These are phyloP conservation scores for Globisporangium ultimum DNA, from an alignment of 352 stramenopile genomes.

Conservation along the genomic window DNA sequence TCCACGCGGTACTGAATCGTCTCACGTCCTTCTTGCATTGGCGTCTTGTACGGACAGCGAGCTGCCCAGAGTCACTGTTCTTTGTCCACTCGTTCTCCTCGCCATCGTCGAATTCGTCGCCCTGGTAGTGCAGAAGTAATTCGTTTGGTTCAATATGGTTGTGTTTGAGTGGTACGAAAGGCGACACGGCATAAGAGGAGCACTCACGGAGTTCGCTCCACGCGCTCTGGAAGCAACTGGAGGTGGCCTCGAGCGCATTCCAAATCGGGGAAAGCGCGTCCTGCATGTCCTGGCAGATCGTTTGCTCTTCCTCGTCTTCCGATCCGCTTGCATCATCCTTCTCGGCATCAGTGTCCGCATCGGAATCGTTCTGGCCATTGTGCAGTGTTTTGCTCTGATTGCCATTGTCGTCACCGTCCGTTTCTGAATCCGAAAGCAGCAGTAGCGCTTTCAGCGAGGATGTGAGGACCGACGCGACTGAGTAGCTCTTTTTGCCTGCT, in stretches of 20 bases:
- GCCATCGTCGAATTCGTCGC: constrained; percentile 8
- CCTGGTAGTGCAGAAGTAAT: constrained; percentile 1
- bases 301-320: constrained; percentile 5
- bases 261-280: constrained; percentile 13
- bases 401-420: neutral
- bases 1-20: constrained; percentile 8
- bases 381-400: neutral
- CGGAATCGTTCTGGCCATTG: neutral
- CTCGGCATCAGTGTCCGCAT: neutral
- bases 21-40: constrained; percentile 12
- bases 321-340: neutral
- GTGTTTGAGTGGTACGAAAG: constrained; percentile 3
- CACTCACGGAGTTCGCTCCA: neutral
- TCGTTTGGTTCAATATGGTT: neutral
- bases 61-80: neutral
- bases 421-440: neutral
- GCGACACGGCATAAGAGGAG: neutral
- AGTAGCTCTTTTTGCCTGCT: constrained; percentile 1
- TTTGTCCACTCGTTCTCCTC: neutral
- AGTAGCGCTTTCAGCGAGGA: constrained; percentile 8
- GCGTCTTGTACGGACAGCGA: constrained; percentile 15
- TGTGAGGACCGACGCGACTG: neutral
- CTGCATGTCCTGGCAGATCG: constrained; percentile 10
- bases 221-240: constrained; percentile 9
- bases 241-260: constrained; percentile 7